phyloP scores from a whole-genome alignment of 2,329 filamentous ascomycete genomes.

The Decorospora gaudefroyi region DNA sequence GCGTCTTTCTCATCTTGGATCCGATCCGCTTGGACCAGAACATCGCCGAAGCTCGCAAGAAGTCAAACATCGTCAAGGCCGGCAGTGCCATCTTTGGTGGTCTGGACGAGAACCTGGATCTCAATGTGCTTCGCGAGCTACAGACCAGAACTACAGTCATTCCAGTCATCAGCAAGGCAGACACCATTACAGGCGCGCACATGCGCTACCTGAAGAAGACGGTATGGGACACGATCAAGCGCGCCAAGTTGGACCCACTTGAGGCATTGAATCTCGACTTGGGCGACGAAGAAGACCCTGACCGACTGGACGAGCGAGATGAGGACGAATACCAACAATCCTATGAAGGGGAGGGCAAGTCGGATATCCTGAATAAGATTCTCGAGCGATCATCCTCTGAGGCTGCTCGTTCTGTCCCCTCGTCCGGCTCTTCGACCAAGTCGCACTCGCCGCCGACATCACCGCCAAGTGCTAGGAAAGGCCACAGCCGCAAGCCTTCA shows the following conservation, averaged over 20 bases:
- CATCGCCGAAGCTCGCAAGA: conserved; percentile 66
- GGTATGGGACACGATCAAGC: conserved; percentile 86
- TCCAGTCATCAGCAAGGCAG: conserved; percentile 93
- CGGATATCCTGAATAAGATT: conserved; percentile 47
- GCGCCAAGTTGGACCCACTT: conserved; percentile 82
- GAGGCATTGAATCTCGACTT: conserved; percentile 84
- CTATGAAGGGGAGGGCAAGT: conserved; percentile 40
- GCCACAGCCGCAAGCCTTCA: conserved; percentile 50
- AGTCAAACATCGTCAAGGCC: conserved; percentile 53
- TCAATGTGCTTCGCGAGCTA: conserved; percentile 85
- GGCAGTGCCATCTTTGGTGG: conserved; percentile 63
- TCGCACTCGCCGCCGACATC: conserved; percentile 43
- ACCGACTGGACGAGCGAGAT: conserved; percentile 56
- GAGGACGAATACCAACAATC: conserved; percentile 53
- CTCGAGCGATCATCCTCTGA: conserved; percentile 47
- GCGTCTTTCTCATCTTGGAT: conserved; percentile 89
- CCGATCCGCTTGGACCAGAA: conserved; percentile 84
- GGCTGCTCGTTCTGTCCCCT: conserved; percentile 39
- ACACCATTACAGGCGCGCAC: conserved; percentile 93
- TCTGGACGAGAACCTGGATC: conserved; percentile 84
- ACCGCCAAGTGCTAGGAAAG: conserved; percentile 38
- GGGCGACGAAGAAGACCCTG: conserved; percentile 64
- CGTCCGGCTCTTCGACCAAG: conserved; percentile 38
- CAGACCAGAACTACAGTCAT: conserved; percentile 95
- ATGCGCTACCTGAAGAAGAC: conserved; percentile 90